Evolutionary conservation across 2,329 filamentous ascomycete genomes (phyloP), one percentile per base, ranked within the genome.

Genomic region (Fusarium illudens): DNA sequence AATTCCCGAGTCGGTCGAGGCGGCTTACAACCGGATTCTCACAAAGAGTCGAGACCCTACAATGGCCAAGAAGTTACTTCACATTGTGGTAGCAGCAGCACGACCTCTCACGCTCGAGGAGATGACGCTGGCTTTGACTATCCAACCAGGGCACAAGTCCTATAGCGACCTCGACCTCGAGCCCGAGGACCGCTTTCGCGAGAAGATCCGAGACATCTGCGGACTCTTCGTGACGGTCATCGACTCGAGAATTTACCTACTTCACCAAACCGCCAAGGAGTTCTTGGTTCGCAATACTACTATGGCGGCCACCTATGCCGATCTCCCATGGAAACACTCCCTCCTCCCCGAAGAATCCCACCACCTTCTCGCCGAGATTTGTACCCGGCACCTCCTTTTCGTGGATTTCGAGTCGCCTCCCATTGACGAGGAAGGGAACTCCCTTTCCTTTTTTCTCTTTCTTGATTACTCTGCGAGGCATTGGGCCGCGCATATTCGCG

Each of bases 171-270:
- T 73, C 5, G 27, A 62, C 4, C 9, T 53, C 0, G 33, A 34
- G 32, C 27, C 29, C 13, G 59, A 67, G 3, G 29, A 53, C 1
- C 62, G 62, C 1, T 65, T 73, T 22, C 27, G 25, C 3, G 10
- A 51, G 10, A 44, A 60, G 8, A 61, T 76, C 12, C 55, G 76
- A 19, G 60, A 74, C 3, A 55, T 65, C 1, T 80, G 77, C 56
- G 74, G 78, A 20, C 76, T 78, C 7, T 79, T 80, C 11, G 53
- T 74, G 8, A 64, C 56, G 1, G 30, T 72, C 3, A 58, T 51
- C 10, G 60, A 68, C 29, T 64, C 58, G 2, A 68, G 42, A 39
- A 33, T 74, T 11, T 73, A 72, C 39, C 56, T 74, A 1, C 46
- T 74, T 29, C 70, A 74, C 20, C 67, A 73, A 34, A 73, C 70